Conservation (phyloP, 225 moss, liverwort and hornwort species). For the Physcomitrium patens region DNA sequence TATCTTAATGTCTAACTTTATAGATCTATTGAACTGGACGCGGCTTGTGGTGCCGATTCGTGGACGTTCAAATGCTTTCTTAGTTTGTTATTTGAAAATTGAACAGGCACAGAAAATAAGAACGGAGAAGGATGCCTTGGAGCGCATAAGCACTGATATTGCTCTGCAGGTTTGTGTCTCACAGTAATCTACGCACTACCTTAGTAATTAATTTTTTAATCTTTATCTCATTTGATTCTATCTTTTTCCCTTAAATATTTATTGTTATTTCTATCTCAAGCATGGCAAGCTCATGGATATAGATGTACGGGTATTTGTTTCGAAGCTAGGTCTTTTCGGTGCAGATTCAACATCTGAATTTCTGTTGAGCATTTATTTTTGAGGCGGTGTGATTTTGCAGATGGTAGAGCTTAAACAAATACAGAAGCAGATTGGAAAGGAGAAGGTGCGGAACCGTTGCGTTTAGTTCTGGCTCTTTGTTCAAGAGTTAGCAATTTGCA, state of each 20-base stretch:
- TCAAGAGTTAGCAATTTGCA: not conserved
- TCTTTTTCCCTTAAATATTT: too few species aligned
- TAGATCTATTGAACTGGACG: not conserved
- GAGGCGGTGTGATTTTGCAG: slow-evolving; percentile 36
- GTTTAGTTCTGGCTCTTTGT: slow-evolving; percentile 8
- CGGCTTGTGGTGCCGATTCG: not conserved
- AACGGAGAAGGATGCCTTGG: slow-evolving; percentile 55
- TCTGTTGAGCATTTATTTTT: slow-evolving; percentile 20
- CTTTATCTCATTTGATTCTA: too few species aligned
- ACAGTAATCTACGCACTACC: too few species aligned
- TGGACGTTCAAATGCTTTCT: slow-evolving; percentile 21
- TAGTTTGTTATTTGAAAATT: slow-evolving; percentile 11
- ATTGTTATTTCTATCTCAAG: not conserved
- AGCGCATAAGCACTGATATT: slow-evolving; percentile 63
- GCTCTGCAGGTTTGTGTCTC: slow-evolving; percentile 58
- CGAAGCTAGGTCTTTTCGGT: not conserved
- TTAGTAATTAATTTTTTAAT: too few species aligned
- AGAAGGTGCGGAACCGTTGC: slow-evolving; percentile 44
- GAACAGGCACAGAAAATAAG: slow-evolving; percentile 42
- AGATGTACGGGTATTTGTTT: slow-evolving; percentile 1
- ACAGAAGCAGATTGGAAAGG: slow-evolving; percentile 57
- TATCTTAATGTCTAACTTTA: not conserved
- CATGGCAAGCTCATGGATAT: slow-evolving; percentile 1
- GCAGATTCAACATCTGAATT: slow-evolving; percentile 6
- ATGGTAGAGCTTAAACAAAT: slow-evolving; percentile 64